phyloP scores from a whole-genome alignment of 805 yeast genomes.

The Saccharomyces eubayanus region DNA sequence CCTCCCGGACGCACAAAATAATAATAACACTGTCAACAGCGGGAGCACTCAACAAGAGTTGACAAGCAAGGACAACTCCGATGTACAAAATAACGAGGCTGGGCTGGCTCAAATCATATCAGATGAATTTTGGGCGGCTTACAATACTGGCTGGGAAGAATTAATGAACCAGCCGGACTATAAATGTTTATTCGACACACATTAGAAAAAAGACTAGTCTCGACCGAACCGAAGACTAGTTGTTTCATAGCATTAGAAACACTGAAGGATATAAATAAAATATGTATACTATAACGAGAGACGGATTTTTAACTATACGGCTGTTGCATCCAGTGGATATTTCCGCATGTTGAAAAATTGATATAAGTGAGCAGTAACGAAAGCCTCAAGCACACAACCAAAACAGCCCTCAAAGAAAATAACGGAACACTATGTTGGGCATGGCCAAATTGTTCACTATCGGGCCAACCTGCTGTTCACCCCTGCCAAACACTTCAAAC shows the following conservation, averaged over 20 bases:
- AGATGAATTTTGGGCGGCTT: slow-evolving; percentile 21
- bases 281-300: too few relatives aligned
- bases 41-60: not conserved
- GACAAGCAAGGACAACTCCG: not conserved
- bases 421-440: too few relatives aligned
- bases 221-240: not conserved
- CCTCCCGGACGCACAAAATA: not conserved
- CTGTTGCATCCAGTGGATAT: too few relatives aligned
- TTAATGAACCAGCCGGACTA: slow-evolving; percentile 7
- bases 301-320: too few relatives aligned
- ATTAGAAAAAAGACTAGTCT: not conserved
- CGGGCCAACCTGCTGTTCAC: too few relatives aligned
- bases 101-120: slow-evolving; percentile 12
- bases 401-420: too few relatives aligned
- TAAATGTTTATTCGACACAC: not conserved
- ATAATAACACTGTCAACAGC: not conserved
- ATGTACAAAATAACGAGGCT: not conserved
- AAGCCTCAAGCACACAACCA: too few relatives aligned
- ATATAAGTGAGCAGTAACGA: too few relatives aligned
- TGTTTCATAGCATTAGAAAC: not conserved
- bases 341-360: too few relatives aligned
- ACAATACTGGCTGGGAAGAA: slow-evolving; percentile 18
- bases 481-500: too few relatives aligned
- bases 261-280: too few relatives aligned
- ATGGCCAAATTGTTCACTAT: too few relatives aligned